Conservation (phyloP, 2,329 filamentous ascomycete species). For the Ciborinia camelliae region DNA sequence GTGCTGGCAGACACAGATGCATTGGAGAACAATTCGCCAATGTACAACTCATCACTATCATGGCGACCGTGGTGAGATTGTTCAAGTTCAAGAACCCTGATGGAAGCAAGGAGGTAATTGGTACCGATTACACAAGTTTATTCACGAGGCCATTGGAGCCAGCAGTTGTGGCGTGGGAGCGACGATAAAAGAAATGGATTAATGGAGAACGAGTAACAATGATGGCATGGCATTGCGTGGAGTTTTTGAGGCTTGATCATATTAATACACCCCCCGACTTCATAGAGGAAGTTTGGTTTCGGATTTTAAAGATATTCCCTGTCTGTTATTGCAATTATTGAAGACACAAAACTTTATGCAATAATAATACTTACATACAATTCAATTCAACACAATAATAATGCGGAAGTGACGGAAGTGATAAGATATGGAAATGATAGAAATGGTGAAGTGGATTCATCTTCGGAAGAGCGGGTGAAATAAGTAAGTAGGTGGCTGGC, state of each 20-base stretch:
- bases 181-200: slow-evolving; percentile 44
- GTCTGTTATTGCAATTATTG: background rate
- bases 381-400: background rate
- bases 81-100: slow-evolving; percentile 78
- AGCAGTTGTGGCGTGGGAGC: slow-evolving; percentile 73
- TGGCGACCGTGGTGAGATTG: slow-evolving; percentile 68
- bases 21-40: slow-evolving; percentile 98
- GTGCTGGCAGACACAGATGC: slow-evolving; percentile 87
- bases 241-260: slow-evolving; percentile 3
- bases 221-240: background rate
- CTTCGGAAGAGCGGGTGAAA: background rate
- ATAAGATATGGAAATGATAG: slow-evolving; percentile 1
- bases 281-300: background rate
- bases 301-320: background rate
- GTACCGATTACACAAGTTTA: slow-evolving; percentile 65
- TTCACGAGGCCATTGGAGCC: slow-evolving; percentile 72
- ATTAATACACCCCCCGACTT: slow-evolving; percentile 9
- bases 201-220: background rate
- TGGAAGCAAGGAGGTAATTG: slow-evolving; percentile 65
- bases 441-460: background rate
- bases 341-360: background rate
- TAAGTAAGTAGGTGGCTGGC: background rate
- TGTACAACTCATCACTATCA: slow-evolving; percentile 83
- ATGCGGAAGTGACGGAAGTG: background rate
- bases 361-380: no score